Percentiles rank a stretch among this genome's conserved stretches.
Conservation (phyloP, 352 stramenopile genomes). For the Globisporangium ultimum region DNA sequence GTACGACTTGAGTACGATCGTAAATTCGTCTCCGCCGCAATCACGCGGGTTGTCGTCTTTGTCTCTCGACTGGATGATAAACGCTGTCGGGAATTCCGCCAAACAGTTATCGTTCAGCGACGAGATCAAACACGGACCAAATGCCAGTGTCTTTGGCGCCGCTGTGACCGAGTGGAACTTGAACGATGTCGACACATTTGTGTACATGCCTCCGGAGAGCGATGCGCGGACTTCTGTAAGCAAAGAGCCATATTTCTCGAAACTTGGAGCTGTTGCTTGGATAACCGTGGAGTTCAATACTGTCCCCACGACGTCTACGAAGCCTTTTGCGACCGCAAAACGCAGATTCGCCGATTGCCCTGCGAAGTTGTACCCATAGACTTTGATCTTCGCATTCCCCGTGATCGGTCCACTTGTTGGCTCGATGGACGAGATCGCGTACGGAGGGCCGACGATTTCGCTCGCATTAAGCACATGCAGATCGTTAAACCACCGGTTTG, state of each 20-base stretch:
- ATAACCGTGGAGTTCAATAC: slow-evolving; percentile 87
- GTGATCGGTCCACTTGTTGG: slow-evolving; percentile 94
- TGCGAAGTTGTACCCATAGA: slow-evolving; percentile 93
- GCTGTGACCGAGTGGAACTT: slow-evolving; percentile 95
- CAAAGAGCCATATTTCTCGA: slow-evolving; percentile 92
- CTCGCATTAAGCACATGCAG: slow-evolving; percentile 91
- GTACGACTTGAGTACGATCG: slow-evolving; percentile 52
- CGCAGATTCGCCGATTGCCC: slow-evolving; percentile 83
- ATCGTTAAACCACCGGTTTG: slow-evolving; percentile 94
- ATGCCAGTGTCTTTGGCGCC: slow-evolving; percentile 89
- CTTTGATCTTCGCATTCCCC: slow-evolving; percentile 85
- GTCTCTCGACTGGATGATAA: slow-evolving; percentile 92
- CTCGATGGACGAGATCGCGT: slow-evolving; percentile 91
- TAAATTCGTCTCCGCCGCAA: slow-evolving; percentile 95
- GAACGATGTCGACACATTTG: slow-evolving; percentile 85
- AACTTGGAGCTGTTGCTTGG: slow-evolving; percentile 90
- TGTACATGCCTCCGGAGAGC: slow-evolving; percentile 90
- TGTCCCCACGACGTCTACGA: slow-evolving; percentile 87
- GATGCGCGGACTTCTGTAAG: slow-evolving; percentile 87
- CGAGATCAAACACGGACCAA: slow-evolving; percentile 87
- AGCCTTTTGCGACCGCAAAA: slow-evolving; percentile 93
- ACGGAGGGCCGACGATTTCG: slow-evolving; percentile 95
- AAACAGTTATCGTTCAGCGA: slow-evolving; percentile 61
- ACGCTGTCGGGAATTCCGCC: slow-evolving; percentile 74
- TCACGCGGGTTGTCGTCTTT: slow-evolving; percentile 86